phyloP scores from a whole-genome alignment of 2,329 filamentous ascomycete species.

The Scytalidium sp. region DNA sequence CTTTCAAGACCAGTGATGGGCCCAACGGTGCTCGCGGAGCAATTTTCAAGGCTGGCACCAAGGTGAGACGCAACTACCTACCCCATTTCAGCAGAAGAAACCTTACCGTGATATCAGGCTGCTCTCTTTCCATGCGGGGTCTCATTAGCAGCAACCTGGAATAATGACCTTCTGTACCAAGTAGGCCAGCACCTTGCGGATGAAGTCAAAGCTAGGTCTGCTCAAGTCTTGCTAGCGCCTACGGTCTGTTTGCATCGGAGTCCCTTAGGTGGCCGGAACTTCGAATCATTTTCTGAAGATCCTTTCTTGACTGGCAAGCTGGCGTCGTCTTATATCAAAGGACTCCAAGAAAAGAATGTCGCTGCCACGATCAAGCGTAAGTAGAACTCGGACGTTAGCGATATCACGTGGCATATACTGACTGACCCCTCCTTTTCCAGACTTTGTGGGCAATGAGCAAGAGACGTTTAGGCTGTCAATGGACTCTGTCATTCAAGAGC shows the following conservation, averaged over 20 bases:
- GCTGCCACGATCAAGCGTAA: constrained; percentile 76
- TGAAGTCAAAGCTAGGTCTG: constrained; percentile 70
- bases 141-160: constrained; percentile 77
- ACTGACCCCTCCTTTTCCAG: constrained; percentile 26
- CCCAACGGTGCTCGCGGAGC: constrained; percentile 69
- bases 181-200: constrained; percentile 69
- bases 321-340: constrained; percentile 68
- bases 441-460: constrained; percentile 71
- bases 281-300: constrained; percentile 85
- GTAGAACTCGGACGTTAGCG: constrained; percentile 13
- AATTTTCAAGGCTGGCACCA: constrained; percentile 65
- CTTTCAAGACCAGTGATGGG: constrained; percentile 66
- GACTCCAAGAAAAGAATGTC: constrained; percentile 70
- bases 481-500: constrained; percentile 61
- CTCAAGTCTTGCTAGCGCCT: constrained; percentile 70
- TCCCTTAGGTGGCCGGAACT: constrained; percentile 80
- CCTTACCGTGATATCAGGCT: constrained; percentile 42
- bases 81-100: constrained; percentile 5
- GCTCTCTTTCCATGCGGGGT: constrained; percentile 78
- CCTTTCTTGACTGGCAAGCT: constrained; percentile 73
- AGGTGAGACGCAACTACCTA: constrained; percentile 35
- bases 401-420: constrained; percentile 6
- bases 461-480: constrained; percentile 66
- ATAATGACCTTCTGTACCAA: constrained; percentile 64
- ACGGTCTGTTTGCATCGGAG: constrained; percentile 81